A percentile compares a stretch with the other conserved stretches of the same genome.
These are phyloP conservation scores for Globisporangium spinosum DNA, from an alignment of 352 stramenopile species.

Conservation along the genomic window DNA sequence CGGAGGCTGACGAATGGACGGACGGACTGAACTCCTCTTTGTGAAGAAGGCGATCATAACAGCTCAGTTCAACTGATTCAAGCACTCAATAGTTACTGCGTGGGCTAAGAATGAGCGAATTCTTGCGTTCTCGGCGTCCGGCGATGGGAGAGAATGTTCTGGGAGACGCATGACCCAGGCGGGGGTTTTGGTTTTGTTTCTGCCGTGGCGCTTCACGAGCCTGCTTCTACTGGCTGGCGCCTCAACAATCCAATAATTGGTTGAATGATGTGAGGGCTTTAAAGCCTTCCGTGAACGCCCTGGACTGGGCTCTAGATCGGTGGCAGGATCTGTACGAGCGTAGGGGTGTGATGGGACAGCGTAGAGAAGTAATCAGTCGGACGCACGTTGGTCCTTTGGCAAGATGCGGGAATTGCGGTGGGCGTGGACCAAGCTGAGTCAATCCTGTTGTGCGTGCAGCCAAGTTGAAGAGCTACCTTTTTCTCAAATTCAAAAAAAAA, in stretches of 20 bases:
- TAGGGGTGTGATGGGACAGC: too few relatives aligned
- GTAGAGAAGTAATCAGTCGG: neutral
- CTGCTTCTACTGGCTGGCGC: neutral
- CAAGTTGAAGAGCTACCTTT: too few relatives aligned
- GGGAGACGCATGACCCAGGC: conserved; percentile 1
- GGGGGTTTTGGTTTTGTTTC: neutral
- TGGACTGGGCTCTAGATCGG: neutral
- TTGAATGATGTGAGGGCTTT: neutral
- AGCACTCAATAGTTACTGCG: neutral
- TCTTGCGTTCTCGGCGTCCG: neutral
- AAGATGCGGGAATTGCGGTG: neutral
- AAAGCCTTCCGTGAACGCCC: neutral
- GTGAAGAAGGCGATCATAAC: neutral
- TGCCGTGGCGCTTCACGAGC: neutral
- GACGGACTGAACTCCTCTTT: neutral
- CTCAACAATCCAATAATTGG: neutral
- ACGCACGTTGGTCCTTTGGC: neutral
- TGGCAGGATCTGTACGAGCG: too few relatives aligned
- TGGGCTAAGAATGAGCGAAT: conserved; percentile 3
- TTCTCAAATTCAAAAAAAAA: too few relatives aligned
- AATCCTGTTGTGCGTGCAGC: neutral
- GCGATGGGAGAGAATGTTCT: neutral
- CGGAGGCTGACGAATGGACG: neutral
- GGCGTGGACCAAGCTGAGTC: neutral
- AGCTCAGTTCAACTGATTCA: too few relatives aligned